Evolutionary conservation across 108 stramenopile genomes (phyloP).

Genomic region (Cyclotella distinguenda): DNA sequence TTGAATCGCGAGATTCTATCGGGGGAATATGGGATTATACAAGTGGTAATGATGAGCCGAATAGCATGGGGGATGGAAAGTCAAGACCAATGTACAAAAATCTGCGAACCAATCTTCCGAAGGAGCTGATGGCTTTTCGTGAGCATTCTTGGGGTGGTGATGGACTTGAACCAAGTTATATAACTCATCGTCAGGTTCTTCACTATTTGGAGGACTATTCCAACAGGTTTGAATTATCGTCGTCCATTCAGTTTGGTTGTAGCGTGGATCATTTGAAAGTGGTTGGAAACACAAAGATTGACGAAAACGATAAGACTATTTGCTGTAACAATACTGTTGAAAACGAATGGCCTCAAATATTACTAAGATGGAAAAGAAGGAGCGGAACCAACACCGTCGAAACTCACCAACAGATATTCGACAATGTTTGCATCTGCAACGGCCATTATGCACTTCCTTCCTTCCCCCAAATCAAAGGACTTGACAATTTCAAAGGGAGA

Average conservation of each 20-base stretch:
- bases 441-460: slow-evolving; percentile 85
- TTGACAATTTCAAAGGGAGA: slow-evolving; percentile 52
- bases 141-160: slow-evolving; percentile 68
- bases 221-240: slow-evolving; percentile 47
- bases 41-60: slow-evolving; percentile 1
- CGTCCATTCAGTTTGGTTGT: slow-evolving; percentile 52
- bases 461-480: slow-evolving; percentile 56
- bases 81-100: slow-evolving; percentile 74
- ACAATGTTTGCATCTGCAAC: slow-evolving; percentile 88
- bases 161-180: slow-evolving; percentile 51
- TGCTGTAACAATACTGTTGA: background rate
- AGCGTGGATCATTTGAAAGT: slow-evolving; percentile 62
- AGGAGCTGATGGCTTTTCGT: slow-evolving; percentile 83
- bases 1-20: slow-evolving; percentile 54
- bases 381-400: background rate
- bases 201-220: slow-evolving; percentile 67
- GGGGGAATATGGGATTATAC: slow-evolving; percentile 78
- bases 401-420: slow-evolving; percentile 56
- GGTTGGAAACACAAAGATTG: slow-evolving; percentile 17
- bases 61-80: background rate
- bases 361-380: slow-evolving; percentile 23
- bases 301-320: slow-evolving; percentile 16
- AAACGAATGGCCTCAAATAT: slow-evolving; percentile 16
- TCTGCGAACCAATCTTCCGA: slow-evolving; percentile 79
- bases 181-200: slow-evolving; percentile 66